Evolutionary conservation across 139 green algal species (phyloP).

Genomic region (Diplosphaera chodatii): DNA sequence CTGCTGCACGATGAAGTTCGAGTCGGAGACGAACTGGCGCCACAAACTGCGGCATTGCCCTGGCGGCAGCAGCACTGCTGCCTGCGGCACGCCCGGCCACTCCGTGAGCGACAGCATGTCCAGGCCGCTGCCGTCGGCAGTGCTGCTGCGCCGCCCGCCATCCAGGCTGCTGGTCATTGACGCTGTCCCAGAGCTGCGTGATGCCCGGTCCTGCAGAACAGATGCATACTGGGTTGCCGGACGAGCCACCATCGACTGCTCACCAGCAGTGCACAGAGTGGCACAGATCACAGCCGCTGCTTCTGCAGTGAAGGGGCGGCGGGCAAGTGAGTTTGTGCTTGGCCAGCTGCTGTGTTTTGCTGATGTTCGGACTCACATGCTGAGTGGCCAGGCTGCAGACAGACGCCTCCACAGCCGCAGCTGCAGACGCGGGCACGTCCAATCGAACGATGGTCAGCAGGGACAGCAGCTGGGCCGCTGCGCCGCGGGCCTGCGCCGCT

Average conservation of each 20-base stretch:
- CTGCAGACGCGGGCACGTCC: not conserved
- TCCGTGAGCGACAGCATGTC: slow-evolving; percentile 39
- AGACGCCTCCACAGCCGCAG: not conserved
- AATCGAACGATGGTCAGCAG: slow-evolving; percentile 44
- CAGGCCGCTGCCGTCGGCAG: slow-evolving; percentile 16
- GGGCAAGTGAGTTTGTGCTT: no score
- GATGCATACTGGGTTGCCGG: no score
- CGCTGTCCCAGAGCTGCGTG: not conserved
- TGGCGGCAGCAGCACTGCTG: slow-evolving; percentile 44
- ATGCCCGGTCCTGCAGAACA: not conserved
- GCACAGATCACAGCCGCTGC: no score
- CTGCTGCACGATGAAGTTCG: slow-evolving; percentile 64
- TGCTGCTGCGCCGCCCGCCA: slow-evolving; percentile 4
- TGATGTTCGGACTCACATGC: not conserved
- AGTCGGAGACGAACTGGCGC: slow-evolving; percentile 63
- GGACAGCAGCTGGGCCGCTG: slow-evolving; percentile 59
- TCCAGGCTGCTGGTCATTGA: slow-evolving; percentile 4
- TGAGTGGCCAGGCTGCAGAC: not conserved
- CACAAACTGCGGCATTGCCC: slow-evolving; percentile 49
- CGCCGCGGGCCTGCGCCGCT: slow-evolving; percentile 46
- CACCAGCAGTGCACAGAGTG: no score
- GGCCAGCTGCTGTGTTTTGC: no score
- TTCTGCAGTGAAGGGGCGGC: no score
- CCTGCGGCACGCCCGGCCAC: slow-evolving; percentile 35
- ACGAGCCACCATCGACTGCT: no score